Conservation (phyloP, 2,329 filamentous ascomycete genomes). For the Coniochaeta sp. region DNA sequence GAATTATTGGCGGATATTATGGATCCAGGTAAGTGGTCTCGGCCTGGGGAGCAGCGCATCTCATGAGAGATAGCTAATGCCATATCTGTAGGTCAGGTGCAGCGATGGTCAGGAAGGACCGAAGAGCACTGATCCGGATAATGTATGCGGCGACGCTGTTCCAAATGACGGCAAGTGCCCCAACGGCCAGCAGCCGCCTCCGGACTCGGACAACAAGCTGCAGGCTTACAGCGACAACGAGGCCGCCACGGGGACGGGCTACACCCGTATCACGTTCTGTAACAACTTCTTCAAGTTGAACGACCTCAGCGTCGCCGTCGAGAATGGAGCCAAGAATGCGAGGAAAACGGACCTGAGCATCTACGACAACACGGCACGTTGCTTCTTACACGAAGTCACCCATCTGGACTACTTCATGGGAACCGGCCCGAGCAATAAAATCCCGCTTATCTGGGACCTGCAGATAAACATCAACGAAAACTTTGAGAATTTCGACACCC, state of each 20-base stretch:
- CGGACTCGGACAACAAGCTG: background rate
- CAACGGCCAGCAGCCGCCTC: background rate
- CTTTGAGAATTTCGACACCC: background rate
- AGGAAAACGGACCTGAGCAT: background rate
- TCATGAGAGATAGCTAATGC: background rate
- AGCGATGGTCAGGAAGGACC: background rate
- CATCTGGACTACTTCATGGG: slow-evolving; percentile 3
- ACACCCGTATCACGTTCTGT: slow-evolving; percentile 1
- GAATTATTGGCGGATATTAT: slow-evolving; percentile 1
- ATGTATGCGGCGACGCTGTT: background rate
- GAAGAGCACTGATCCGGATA: background rate
- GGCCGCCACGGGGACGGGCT: background rate
- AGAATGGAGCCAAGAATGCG: background rate
- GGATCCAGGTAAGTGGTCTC: slow-evolving; percentile 1
- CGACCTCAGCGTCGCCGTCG: background rate
- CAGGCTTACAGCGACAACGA: background rate
- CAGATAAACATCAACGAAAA: background rate
- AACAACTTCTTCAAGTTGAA: slow-evolving; percentile 2
- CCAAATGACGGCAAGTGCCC: background rate
- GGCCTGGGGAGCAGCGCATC: background rate
- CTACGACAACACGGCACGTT: slow-evolving; percentile 1
- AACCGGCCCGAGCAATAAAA: background rate
- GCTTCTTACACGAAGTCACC: slow-evolving; percentile 3
- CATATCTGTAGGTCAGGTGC: background rate
- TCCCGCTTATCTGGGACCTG: background rate